phyloP scores from a whole-genome alignment of 2,329 filamentous ascomycete genomes.

The Paecilomyces sp. region DNA sequence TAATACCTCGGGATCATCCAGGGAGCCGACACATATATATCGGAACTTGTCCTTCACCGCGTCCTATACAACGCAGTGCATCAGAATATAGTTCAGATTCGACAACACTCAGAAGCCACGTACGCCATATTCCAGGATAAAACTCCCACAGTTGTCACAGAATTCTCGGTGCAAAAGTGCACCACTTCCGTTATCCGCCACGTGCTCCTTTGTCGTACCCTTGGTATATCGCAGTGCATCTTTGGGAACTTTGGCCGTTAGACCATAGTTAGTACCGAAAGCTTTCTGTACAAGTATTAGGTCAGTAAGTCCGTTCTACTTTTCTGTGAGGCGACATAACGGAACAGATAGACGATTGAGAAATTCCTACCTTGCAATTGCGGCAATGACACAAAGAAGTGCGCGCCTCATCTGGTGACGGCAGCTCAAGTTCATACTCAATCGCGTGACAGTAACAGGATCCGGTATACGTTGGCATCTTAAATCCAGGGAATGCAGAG shows the following conservation, averaged over 20 bases:
- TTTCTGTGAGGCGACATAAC: not conserved
- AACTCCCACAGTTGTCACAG: constrained; percentile 45
- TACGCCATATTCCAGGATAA: constrained; percentile 47
- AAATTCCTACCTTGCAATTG: constrained; percentile 41
- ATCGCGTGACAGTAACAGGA: constrained; percentile 45
- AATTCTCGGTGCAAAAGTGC: constrained; percentile 44
- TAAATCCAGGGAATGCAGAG: not conserved
- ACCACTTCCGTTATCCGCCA: constrained; percentile 45
- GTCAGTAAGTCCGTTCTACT: constrained; percentile 3
- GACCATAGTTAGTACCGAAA: constrained; percentile 45
- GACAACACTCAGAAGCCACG: constrained; percentile 6
- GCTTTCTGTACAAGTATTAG: constrained; percentile 33
- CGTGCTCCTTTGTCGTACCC: constrained; percentile 38
- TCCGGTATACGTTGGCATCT: constrained; percentile 27
- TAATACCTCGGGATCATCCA: constrained; percentile 43
- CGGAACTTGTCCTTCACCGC: constrained; percentile 26
- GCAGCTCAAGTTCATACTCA: constrained; percentile 39
- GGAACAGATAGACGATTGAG: not conserved
- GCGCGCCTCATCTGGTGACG: constrained; percentile 40
- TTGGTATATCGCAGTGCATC: constrained; percentile 35
- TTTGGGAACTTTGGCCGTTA: constrained; percentile 46
- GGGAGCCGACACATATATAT: constrained; percentile 43
- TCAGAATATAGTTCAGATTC: not conserved
- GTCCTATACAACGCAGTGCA: constrained; percentile 12
- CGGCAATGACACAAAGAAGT: constrained; percentile 48